Conservation (phyloP, 108 stramenopile genomes). For the Hondaea fermentalgiana region DNA sequence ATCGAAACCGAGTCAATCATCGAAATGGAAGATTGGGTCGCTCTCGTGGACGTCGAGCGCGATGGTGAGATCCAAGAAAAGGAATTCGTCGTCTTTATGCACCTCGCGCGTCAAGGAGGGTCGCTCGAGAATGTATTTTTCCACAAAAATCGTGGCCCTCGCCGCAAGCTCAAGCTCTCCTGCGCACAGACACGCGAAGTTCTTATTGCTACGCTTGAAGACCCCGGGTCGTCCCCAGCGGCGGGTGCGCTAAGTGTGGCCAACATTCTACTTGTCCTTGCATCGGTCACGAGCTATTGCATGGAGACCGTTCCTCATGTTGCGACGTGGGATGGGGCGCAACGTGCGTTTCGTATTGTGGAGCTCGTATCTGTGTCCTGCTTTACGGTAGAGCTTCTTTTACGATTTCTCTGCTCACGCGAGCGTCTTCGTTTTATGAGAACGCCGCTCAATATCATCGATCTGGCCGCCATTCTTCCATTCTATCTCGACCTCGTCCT, state of each 20-base stretch:
- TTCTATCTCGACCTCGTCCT: conserved; percentile 19
- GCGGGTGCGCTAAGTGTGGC: not conserved
- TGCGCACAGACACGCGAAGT: not conserved
- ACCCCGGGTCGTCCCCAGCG: not conserved
- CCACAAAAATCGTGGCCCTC: not conserved
- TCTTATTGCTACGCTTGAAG: not conserved
- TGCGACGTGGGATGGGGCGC: not conserved
- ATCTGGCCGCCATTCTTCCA: conserved; percentile 26
- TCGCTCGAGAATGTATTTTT: not conserved
- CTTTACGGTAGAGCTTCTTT: not conserved
- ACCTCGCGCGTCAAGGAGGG: not conserved
- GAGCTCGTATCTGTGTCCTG: not conserved
- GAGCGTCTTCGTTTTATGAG: not conserved
- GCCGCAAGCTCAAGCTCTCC: not conserved
- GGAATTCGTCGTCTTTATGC: not conserved
- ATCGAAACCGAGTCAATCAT: not conserved
- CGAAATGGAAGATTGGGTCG: not conserved
- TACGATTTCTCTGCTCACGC: not conserved
- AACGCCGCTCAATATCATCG: conserved; percentile 12
- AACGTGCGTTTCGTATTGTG: not conserved
- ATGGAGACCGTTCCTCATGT: not conserved
- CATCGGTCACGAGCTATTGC: not conserved
- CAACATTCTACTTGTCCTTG: not conserved
- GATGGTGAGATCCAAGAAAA: not conserved
- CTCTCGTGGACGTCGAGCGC: not conserved